These are phyloP conservation scores for Tillandsia fasciculata DNA, from an alignment of 176 grass and related monocot species.

Conservation along the genomic window DNA sequence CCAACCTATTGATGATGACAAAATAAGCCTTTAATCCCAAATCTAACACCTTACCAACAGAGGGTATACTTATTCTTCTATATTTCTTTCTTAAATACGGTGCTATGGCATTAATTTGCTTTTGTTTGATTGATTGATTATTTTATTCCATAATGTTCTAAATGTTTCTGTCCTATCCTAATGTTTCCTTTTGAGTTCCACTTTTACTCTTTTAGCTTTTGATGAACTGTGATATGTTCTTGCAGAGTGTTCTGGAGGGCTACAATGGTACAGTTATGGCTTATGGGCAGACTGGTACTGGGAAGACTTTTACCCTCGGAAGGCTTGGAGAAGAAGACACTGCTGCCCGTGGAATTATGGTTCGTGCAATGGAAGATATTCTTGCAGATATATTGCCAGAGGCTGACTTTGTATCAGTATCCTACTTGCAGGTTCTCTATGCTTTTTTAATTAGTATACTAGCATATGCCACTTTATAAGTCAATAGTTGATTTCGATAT, in stretches of 20 bases:
- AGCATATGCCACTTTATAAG: background rate
- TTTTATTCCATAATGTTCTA: background rate
- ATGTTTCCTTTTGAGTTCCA: conserved; percentile 9
- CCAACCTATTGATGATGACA: too few species aligned
- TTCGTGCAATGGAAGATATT: conserved; percentile 99
- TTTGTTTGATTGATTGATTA: background rate
- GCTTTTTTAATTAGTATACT: background rate
- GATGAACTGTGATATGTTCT: conserved; percentile 17
- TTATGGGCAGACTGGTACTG: conserved; percentile 99
- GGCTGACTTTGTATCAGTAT: conserved; percentile 72
- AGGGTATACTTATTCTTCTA: background rate
- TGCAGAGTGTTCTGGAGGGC: conserved; percentile 91
- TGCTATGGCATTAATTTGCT: background rate
- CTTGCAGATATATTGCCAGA: conserved; percentile 68
- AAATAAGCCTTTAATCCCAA: too few species aligned
- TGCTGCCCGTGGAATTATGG: conserved; percentile 92
- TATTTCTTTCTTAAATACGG: background rate
- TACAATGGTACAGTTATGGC: conserved; percentile 99
- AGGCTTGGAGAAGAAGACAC: conserved; percentile 98
- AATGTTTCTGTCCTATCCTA: background rate
- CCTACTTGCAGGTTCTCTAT: conserved; percentile 83
- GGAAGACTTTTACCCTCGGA: conserved; percentile 97
- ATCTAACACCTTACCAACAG: background rate
- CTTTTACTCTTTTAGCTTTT: conserved; percentile 1
- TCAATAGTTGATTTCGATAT: background rate